Conservation (phyloP, 1,139 yeast genomes). For the Pichia sp. region DNA sequence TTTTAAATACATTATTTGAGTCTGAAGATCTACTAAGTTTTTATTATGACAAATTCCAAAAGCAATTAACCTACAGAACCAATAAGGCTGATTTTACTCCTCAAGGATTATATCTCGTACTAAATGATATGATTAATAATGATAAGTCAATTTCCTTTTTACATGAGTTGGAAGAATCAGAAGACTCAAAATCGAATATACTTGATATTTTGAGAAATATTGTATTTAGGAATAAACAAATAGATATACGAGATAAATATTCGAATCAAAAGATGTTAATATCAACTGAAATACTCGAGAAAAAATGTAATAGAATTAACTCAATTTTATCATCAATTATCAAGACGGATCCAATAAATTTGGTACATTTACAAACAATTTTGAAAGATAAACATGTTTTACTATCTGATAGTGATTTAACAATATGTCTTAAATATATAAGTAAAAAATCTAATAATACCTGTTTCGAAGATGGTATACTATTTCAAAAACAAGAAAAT, state of each 20-base stretch:
- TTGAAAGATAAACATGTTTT: background rate
- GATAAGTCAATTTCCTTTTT: slow-evolving; percentile 22
- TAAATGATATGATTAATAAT: slow-evolving; percentile 23
- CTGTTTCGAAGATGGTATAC: background rate
- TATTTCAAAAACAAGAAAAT: background rate
- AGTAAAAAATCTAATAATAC: slow-evolving; percentile 13
- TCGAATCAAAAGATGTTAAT: background rate
- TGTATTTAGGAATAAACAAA: background rate
- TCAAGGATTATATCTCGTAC: slow-evolving; percentile 24
- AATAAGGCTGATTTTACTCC: slow-evolving; percentile 18
- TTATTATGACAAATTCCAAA: slow-evolving; percentile 16
- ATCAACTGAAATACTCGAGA: background rate
- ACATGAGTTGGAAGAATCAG: slow-evolving; percentile 11
- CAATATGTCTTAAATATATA: slow-evolving; percentile 19
- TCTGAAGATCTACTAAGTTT: slow-evolving; percentile 17
- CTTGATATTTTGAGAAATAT: background rate
- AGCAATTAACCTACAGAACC: slow-evolving; percentile 11
- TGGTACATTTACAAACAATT: slow-evolving; percentile 1
- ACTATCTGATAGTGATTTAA: slow-evolving; percentile 16
- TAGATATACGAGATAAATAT: background rate
- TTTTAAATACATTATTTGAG: slow-evolving; percentile 26
- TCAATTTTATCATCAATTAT: background rate
- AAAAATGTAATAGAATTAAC: background rate
- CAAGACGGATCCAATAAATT: slow-evolving; percentile 4
- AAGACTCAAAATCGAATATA: background rate